Evolutionary conservation across 2,329 filamentous ascomycete species (phyloP).

Genomic region (Elsinoe ampelina): DNA sequence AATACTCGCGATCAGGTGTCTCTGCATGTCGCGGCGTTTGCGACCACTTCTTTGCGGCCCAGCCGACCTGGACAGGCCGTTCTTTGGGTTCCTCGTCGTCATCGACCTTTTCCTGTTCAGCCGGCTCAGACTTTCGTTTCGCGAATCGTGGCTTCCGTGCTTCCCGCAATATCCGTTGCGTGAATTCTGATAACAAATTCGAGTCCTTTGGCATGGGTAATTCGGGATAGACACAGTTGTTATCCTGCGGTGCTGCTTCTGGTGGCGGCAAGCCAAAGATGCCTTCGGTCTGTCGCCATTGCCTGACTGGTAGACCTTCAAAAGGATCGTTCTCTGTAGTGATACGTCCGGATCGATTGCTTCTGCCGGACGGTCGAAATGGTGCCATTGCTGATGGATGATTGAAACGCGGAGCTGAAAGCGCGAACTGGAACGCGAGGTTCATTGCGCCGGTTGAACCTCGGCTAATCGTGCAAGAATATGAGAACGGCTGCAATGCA

Average conservation of each 20-base stretch:
- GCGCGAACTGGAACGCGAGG: neutral
- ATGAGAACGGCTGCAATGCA: neutral
- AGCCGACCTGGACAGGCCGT: constrained; percentile 33
- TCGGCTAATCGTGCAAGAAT: neutral
- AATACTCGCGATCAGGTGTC: constrained; percentile 50
- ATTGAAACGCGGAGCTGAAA: constrained; percentile 1
- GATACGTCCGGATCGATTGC: constrained; percentile 47
- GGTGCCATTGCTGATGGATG: neutral
- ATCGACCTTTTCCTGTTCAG: constrained; percentile 51
- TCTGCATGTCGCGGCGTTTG: constrained; percentile 49
- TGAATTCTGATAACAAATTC: constrained; percentile 65
- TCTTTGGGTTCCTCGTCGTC: constrained; percentile 26
- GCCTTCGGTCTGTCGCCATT: constrained; percentile 64
- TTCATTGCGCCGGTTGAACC: constrained; percentile 6
- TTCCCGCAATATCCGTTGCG: constrained; percentile 71
- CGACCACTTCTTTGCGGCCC: constrained; percentile 49
- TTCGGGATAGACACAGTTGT: constrained; percentile 66
- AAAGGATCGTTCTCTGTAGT: constrained; percentile 58
- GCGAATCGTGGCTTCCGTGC: constrained; percentile 69
- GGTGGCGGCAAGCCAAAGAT: constrained; percentile 47
- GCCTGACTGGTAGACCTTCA: constrained; percentile 74
- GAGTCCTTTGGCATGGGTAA: constrained; percentile 83
- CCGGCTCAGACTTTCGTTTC: constrained; percentile 57
- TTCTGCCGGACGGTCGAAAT: constrained; percentile 48
- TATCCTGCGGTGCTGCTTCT: constrained; percentile 51